A percentile compares a stretch with the other conserved stretches of the same genome.
Conservation (phyloP, 352 stramenopile species). For the Blastocystis hominis region DNA sequence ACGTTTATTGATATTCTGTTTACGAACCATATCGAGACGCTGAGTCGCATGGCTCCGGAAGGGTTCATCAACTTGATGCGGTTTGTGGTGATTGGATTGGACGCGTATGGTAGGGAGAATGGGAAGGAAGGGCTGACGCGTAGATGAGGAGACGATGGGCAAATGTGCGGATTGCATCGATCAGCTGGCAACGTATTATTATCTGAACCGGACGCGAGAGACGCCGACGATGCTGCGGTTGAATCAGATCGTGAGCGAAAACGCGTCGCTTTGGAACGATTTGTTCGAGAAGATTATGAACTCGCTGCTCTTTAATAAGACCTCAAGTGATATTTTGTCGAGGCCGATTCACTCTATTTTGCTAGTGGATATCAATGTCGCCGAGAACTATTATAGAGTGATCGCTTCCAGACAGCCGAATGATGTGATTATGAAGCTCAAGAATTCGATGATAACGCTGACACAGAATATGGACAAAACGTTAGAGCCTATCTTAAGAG, state of each 20-base stretch:
- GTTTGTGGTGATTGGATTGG: constrained; percentile 37
- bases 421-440: constrained; percentile 37
- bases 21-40: constrained; percentile 48
- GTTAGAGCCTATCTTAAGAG: constrained; percentile 19
- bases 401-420: not conserved
- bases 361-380: constrained; percentile 17
- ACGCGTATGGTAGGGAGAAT: not conserved
- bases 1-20: constrained; percentile 57
- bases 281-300: constrained; percentile 58
- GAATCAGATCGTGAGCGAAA: constrained; percentile 4
- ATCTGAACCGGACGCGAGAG: constrained; percentile 22
- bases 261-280: constrained; percentile 44
- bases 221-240: not conserved
- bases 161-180: constrained; percentile 54
- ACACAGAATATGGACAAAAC: constrained; percentile 27
- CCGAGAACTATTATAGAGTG: constrained; percentile 33
- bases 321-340: constrained; percentile 7
- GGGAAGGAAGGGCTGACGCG: not conserved
- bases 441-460: constrained; percentile 43
- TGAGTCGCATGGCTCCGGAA: constrained; percentile 39
- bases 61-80: constrained; percentile 51
- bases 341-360: constrained; percentile 48
- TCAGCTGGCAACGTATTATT: constrained; percentile 48
- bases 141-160: constrained; percentile 43
- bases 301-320: constrained; percentile 41